phyloP scores from a whole-genome alignment of 1,284 basidiomycete species.

The Agaricales sp. region DNA sequence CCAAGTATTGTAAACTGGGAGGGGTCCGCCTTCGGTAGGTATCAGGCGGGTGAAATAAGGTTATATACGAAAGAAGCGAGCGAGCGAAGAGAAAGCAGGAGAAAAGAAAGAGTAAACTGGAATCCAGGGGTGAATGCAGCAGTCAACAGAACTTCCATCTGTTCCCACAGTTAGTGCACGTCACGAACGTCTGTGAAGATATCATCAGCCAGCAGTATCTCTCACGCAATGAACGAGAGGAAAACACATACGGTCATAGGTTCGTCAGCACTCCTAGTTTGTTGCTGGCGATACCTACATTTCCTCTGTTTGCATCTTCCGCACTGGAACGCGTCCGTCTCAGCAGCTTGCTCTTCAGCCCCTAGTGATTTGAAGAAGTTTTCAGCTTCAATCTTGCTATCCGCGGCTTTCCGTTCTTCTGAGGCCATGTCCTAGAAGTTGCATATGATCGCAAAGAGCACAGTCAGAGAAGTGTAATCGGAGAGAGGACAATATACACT shows the following conservation, averaged over 20 bases:
- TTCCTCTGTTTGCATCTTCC: slow-evolving; percentile 87
- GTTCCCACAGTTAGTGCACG: slow-evolving; percentile 14
- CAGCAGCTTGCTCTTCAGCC: slow-evolving; percentile 84
- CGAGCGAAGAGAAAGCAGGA: too few species aligned
- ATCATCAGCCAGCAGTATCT: slow-evolving; percentile 16
- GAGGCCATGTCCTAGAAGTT: slow-evolving; percentile 83
- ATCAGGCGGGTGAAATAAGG: too few species aligned
- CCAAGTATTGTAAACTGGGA: too few species aligned
- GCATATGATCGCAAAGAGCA: not conserved
- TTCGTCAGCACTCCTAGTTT: slow-evolving; percentile 91
- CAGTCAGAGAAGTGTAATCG: slow-evolving; percentile 1
- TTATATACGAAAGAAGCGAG: too few species aligned
- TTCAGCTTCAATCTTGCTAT: slow-evolving; percentile 75
- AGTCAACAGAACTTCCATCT: slow-evolving; percentile 17
- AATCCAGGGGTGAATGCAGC: too few species aligned
- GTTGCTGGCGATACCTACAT: slow-evolving; percentile 89
- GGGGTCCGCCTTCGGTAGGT: too few species aligned
- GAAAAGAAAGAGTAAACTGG: too few species aligned
- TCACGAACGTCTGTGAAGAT: slow-evolving; percentile 5
- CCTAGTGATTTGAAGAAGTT: slow-evolving; percentile 91
- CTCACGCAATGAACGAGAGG: slow-evolving; percentile 5
- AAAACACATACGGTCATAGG: slow-evolving; percentile 78
- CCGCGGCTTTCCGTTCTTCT: slow-evolving; percentile 78
- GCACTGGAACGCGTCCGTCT: slow-evolving; percentile 98
- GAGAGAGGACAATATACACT: slow-evolving; percentile 13